These are phyloP conservation scores for Hericium erinaceus DNA, from an alignment of 768 basidiomycete genomes.

Conservation along the genomic window DNA sequence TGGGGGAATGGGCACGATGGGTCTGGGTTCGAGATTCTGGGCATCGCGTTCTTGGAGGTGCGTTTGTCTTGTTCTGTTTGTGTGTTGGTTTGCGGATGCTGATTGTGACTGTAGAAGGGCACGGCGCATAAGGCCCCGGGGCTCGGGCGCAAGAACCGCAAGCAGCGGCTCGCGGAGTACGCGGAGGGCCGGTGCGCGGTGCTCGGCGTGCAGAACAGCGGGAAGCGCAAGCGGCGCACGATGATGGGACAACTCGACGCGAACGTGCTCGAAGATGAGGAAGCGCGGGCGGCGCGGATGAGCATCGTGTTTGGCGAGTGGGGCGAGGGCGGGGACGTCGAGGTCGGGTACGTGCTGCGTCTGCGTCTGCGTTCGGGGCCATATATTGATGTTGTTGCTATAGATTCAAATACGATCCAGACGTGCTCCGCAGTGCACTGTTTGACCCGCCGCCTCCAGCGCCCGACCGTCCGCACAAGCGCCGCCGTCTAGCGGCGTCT, in stretches of 20 bases:
- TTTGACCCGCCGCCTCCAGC: slow-evolving; percentile 9
- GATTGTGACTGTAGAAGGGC: slow-evolving; percentile 46
- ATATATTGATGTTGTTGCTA: too few species aligned
- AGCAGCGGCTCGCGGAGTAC: slow-evolving; percentile 62
- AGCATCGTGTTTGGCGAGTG: slow-evolving; percentile 12
- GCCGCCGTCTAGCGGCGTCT: not conserved
- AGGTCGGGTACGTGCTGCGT: not conserved
- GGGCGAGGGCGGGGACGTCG: not conserved
- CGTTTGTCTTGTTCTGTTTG: slow-evolving; percentile 14
- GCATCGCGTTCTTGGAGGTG: slow-evolving; percentile 57
- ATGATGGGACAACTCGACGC: slow-evolving; percentile 38
- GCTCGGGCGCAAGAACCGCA: slow-evolving; percentile 45
- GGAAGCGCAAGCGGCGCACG: slow-evolving; percentile 6
- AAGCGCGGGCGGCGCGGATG: slow-evolving; percentile 16
- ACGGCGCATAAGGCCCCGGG: slow-evolving; percentile 41
- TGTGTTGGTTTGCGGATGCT: slow-evolving; percentile 14
- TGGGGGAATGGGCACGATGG: slow-evolving; percentile 81
- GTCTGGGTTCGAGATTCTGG: slow-evolving; percentile 62
- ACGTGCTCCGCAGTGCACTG: slow-evolving; percentile 17
- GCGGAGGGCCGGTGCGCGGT: slow-evolving; percentile 40
- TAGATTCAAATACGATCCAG: slow-evolving; percentile 24
- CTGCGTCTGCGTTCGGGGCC: too few species aligned
- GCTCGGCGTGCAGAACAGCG: slow-evolving; percentile 6
- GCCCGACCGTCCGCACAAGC: slow-evolving; percentile 10
- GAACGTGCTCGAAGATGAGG: slow-evolving; percentile 62